These are phyloP conservation scores for Chenopodium formosanum DNA, from an alignment of 148 eudicot species.

Conservation along the genomic window DNA sequence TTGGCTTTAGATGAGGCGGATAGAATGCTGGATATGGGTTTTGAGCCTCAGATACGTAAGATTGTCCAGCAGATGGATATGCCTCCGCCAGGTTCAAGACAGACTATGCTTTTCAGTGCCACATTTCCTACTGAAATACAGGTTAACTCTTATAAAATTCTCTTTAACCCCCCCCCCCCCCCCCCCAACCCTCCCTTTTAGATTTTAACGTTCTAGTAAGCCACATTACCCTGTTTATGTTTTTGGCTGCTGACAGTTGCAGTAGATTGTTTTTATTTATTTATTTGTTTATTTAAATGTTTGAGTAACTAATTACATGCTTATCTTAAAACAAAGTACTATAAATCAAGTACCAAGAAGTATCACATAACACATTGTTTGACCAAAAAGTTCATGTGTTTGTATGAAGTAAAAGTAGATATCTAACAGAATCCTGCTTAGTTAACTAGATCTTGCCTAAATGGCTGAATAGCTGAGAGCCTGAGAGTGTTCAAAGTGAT, in stretches of 20 bases:
- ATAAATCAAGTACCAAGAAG: neutral
- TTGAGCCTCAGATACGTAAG: slow-evolving; percentile 83
- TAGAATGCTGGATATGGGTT: slow-evolving; percentile 95
- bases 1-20: slow-evolving; percentile 91
- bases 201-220: too few relatives aligned
- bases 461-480: neutral
- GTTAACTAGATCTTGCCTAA: neutral
- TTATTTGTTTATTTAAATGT: too few relatives aligned
- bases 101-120: slow-evolving; percentile 94
- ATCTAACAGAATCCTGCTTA: neutral
- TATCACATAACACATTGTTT: neutral
- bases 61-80: slow-evolving; percentile 76
- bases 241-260: neutral
- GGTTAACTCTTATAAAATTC: slow-evolving; percentile 32
- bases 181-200: too few relatives aligned
- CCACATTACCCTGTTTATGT: neutral
- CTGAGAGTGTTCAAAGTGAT: too few relatives aligned
- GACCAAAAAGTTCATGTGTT: neutral
- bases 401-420: neutral
- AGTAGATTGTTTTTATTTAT: neutral
- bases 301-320: neutral
- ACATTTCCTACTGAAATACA: slow-evolving; percentile 89
- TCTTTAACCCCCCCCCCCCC: neutral
- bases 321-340: neutral
- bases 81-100: slow-evolving; percentile 81